Percentiles rank a stretch among this genome's conserved stretches.
Evolutionary conservation across 306 rosid genomes (phyloP).

Genomic region (Dryas alaskensis): DNA sequence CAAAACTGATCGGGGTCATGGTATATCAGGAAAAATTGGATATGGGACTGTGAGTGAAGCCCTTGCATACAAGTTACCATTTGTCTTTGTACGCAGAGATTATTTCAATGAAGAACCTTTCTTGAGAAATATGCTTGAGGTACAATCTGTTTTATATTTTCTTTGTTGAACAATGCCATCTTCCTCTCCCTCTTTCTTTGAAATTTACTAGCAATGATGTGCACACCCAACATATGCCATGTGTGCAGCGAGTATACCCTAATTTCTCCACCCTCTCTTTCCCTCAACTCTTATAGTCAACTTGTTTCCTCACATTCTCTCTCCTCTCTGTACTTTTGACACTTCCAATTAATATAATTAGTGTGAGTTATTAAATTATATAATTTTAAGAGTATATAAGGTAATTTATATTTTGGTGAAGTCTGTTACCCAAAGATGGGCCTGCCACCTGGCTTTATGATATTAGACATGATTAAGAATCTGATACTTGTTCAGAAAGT

Average conservation of each 20-base stretch:
- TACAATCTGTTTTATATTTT: slow-evolving; percentile 10
- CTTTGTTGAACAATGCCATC: background rate
- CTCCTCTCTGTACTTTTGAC: background rate
- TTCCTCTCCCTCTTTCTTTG: background rate
- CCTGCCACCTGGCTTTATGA: too few relatives aligned
- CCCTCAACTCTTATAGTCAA: too few relatives aligned
- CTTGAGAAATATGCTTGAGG: slow-evolving; percentile 99
- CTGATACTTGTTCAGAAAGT: background rate
- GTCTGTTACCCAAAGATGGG: background rate
- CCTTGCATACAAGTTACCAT: slow-evolving; percentile 83
- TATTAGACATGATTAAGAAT: background rate
- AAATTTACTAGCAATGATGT: background rate
- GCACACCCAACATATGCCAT: background rate
- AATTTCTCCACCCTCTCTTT: too few relatives aligned
- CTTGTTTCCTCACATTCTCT: background rate
- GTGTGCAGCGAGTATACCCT: too few relatives aligned
- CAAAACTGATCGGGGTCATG: slow-evolving; percentile 7
- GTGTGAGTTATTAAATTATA: background rate
- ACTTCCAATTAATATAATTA: background rate
- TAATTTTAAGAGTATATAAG: background rate
- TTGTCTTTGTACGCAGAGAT: slow-evolving; percentile 96
- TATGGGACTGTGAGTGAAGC: slow-evolving; percentile 96
- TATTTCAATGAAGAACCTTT: slow-evolving; percentile 98
- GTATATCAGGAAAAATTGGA: slow-evolving; percentile 86
- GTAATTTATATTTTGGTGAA: background rate